A percentile compares a stretch with the other conserved stretches of the same genome.
These are phyloP conservation scores for Erythrobasidium yunnanense DNA, from an alignment of 768 basidiomycete species.

Conservation along the genomic window DNA sequence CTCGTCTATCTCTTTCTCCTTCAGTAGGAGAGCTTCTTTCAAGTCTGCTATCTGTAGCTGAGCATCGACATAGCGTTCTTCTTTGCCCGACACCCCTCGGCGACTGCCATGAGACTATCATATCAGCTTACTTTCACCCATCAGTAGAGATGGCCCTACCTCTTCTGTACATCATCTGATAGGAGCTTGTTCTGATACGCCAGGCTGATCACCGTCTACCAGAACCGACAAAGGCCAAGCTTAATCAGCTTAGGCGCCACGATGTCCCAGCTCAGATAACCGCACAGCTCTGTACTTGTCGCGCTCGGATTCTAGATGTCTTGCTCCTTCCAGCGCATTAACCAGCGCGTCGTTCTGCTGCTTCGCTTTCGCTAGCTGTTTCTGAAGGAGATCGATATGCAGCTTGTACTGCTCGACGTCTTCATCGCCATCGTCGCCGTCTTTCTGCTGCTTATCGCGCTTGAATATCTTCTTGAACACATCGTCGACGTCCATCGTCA, in stretches of 20 bases:
- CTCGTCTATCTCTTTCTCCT: slow-evolving; percentile 17
- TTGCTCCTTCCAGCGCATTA: no score
- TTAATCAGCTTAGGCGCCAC: neutral
- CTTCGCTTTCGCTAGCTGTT: no score
- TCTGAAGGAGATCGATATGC: no score
- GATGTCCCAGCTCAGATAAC: neutral
- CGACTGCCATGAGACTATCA: neutral
- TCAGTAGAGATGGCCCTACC: neutral
- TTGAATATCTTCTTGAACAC: no score
- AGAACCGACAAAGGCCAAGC: neutral
- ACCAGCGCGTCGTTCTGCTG: no score
- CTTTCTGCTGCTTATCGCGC: no score
- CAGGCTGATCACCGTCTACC: slow-evolving; percentile 10
- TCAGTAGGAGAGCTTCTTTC: neutral
- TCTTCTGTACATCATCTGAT: slow-evolving; percentile 1
- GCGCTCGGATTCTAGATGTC: no score
- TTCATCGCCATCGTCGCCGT: no score
- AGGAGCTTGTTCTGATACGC: slow-evolving; percentile 22
- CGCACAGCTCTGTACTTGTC: slow-evolving; percentile 14
- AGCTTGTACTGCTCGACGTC: no score
- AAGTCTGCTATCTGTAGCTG: slow-evolving; percentile 3
- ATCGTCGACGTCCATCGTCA: no score
- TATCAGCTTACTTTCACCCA: neutral
- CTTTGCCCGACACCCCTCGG: neutral
- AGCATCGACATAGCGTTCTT: slow-evolving; percentile 13